A percentile compares a stretch with the other conserved stretches of the same genome.
These are phyloP conservation scores for Neonothopanus nambi DNA, from an alignment of 1,284 basidiomycete species.

Conservation along the genomic window DNA sequence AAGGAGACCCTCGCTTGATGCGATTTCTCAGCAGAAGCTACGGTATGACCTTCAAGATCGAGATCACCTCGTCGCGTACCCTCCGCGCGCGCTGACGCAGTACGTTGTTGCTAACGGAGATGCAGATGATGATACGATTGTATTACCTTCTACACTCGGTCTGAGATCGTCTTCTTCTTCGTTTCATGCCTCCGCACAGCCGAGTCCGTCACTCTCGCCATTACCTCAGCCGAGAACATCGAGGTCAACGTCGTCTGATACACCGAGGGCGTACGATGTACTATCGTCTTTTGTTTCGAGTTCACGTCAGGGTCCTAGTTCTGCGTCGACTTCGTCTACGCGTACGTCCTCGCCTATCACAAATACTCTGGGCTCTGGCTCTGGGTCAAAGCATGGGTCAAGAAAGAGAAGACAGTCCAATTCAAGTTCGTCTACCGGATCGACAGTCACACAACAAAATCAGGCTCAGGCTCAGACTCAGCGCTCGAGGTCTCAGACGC, in stretches of 20 bases:
- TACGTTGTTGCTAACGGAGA: conserved; percentile 53
- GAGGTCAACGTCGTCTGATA: conserved; percentile 18
- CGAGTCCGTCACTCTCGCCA: neutral
- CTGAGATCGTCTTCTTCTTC: conserved; percentile 35
- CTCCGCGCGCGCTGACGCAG: conserved; percentile 74
- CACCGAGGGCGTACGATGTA: conserved; percentile 54
- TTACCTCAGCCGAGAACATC: conserved; percentile 23
- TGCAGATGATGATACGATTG: conserved; percentile 47
- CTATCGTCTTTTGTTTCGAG: conserved; percentile 51
- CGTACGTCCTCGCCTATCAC: too few species aligned
- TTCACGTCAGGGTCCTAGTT: neutral
- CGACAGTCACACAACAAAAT: neutral
- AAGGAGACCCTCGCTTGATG: conserved; percentile 53
- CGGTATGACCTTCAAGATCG: conserved; percentile 42
- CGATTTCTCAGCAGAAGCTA: neutral
- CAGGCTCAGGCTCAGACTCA: too few species aligned
- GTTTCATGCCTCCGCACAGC: conserved; percentile 23
- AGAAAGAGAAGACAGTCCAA: conserved; percentile 6
- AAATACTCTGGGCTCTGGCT: too few species aligned
- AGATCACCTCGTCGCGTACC: conserved; percentile 55
- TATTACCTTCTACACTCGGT: conserved; percentile 71
- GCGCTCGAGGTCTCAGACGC: conserved; percentile 16
- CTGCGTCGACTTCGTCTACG: too few species aligned
- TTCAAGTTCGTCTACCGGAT: neutral
- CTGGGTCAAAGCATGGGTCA: conserved; percentile 9